Evolutionary conservation across 805 yeast species (phyloP), one percentile per base, ranked within the genome.

Genomic region (Dipodascus geniculatus): DNA sequence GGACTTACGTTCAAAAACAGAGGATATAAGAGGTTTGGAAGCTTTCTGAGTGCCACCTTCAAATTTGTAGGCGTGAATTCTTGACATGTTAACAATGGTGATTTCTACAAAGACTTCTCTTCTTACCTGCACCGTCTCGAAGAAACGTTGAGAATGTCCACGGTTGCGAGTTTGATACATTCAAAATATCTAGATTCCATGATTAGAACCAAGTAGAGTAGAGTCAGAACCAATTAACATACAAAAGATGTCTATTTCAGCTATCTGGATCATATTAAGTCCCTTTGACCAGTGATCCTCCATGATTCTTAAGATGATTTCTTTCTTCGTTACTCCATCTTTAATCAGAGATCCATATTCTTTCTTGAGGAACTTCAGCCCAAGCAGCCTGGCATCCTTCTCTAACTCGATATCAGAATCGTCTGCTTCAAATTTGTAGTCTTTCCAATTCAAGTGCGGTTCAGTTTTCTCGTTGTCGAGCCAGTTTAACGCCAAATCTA

Each of bases 221-320:
- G 28, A 23, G 11, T 52, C 38, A 3, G 55, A 47, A 2, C 54
- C 53, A 1, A 51, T 48, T 42, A 8, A 23, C 57, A 33, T 20
- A 51, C 76, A 61, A 58, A 82, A 85, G 52, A 83, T 78, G 59
- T 86, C 93, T 3, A 85, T 67, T 56, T 84, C 88, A 0, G 93
- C 82, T 44, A 81, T 62, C 62, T 86, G 95, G 17, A 81, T 70
- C 1, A 82, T 67, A 58, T 82, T 83, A 48, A 83, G 63, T 0
- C 88, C 88, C 3, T 66, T 60, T 1, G 74, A 68, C 77, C 86
- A 83, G 58, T 70, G 75, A 14, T 76, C 75, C 42, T 65, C 71
- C 6, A 79, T 55, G n/a, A 80, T 68, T 35, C 65, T 63, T 54
- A 80, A 80, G 3, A 80, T 68, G 22, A 71, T 57, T 49, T 63